A percentile compares a stretch with the other conserved stretches of the same genome.
These are phyloP conservation scores for Lentinus polychrous DNA, from an alignment of 1,284 basidiomycete genomes.

Conservation along the genomic window DNA sequence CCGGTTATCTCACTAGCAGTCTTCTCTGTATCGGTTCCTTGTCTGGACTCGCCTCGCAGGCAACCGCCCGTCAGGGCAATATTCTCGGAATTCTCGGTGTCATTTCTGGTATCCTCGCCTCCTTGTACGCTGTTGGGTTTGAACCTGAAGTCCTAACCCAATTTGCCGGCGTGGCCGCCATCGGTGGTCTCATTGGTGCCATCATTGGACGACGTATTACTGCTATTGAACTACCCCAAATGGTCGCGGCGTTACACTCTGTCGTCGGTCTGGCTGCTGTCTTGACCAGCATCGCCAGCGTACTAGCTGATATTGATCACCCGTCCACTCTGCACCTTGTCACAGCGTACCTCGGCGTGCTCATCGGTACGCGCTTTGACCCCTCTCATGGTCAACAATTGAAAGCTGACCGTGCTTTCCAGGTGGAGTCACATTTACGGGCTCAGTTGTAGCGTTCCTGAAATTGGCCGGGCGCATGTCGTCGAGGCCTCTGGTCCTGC, in stretches of 20 bases:
- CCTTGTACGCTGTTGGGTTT: slow-evolving; percentile 77
- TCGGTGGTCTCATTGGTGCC: slow-evolving; percentile 62
- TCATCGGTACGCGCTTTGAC: slow-evolving; percentile 55
- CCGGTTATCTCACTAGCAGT: slow-evolving; percentile 77
- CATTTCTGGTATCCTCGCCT: slow-evolving; percentile 70
- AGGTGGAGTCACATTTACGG: slow-evolving; percentile 74
- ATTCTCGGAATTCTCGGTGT: slow-evolving; percentile 80
- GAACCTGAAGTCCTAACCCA: slow-evolving; percentile 66
- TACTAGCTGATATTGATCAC: slow-evolving; percentile 61
- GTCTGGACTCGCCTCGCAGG: slow-evolving; percentile 67
- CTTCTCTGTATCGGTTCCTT: slow-evolving; percentile 77
- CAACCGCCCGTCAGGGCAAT: slow-evolving; percentile 77
- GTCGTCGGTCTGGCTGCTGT: slow-evolving; percentile 84
- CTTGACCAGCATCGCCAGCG: slow-evolving; percentile 75
- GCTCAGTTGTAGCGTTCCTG: slow-evolving; percentile 82
- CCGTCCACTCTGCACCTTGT: slow-evolving; percentile 67
- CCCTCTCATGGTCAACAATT: slow-evolving; percentile 8
- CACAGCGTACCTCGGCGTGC: slow-evolving; percentile 78
- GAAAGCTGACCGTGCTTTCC: background rate
- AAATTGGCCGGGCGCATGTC: slow-evolving; percentile 78
- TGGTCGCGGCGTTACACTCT: slow-evolving; percentile 67
- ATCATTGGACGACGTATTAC: slow-evolving; percentile 76
- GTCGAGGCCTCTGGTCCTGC: slow-evolving; percentile 63
- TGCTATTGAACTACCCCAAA: slow-evolving; percentile 80
- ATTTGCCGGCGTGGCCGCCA: slow-evolving; percentile 66